Evolutionary conservation across 1,284 basidiomycete species (phyloP).

Genomic region (Microbotryum intermedium): DNA sequence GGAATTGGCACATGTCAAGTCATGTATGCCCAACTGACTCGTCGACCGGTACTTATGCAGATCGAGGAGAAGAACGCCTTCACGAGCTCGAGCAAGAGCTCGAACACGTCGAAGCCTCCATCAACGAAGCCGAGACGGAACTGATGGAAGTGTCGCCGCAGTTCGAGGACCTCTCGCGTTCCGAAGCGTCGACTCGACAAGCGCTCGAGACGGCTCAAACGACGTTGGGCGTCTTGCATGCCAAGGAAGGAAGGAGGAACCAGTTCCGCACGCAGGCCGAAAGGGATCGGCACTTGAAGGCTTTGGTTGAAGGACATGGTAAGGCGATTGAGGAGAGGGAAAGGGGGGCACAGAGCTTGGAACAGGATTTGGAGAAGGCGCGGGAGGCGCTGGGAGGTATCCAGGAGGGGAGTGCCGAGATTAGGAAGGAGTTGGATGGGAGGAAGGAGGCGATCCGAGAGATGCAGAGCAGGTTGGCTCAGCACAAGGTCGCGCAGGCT

Average conservation of each 20-base stretch:
- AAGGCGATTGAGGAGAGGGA: conserved; percentile 46
- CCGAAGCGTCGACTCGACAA: conserved; percentile 27
- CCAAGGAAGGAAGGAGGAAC: conserved; percentile 76
- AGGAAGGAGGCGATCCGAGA: conserved; percentile 36
- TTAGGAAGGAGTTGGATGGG: conserved; percentile 30
- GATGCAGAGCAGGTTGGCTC: conserved; percentile 38
- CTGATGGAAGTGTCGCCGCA: conserved; percentile 57
- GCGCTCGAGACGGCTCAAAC: conserved; percentile 62
- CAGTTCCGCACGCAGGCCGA: conserved; percentile 76
- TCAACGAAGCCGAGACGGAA: conserved; percentile 54
- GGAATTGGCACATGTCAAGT: conserved; percentile 11
- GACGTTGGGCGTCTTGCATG: conserved; percentile 61
- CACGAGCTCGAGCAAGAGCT: conserved; percentile 56
- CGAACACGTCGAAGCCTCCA: conserved; percentile 50
- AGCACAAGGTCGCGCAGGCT: conserved; percentile 61
- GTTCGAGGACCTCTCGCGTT: conserved; percentile 48
- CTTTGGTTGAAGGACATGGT: conserved; percentile 63
- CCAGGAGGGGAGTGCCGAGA: conserved; percentile 36
- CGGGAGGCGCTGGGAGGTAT: conserved; percentile 50
- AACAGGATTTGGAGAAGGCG: conserved; percentile 46
- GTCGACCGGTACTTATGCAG: conserved; percentile 37
- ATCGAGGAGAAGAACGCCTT: conserved; percentile 50
- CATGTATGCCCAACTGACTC: background rate
- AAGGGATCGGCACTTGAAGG: conserved; percentile 65
- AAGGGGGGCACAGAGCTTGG: conserved; percentile 40